Evolutionary conservation across 176 grass and related monocot genomes (phyloP).

Genomic region (Pontederia crassipes): DNA sequence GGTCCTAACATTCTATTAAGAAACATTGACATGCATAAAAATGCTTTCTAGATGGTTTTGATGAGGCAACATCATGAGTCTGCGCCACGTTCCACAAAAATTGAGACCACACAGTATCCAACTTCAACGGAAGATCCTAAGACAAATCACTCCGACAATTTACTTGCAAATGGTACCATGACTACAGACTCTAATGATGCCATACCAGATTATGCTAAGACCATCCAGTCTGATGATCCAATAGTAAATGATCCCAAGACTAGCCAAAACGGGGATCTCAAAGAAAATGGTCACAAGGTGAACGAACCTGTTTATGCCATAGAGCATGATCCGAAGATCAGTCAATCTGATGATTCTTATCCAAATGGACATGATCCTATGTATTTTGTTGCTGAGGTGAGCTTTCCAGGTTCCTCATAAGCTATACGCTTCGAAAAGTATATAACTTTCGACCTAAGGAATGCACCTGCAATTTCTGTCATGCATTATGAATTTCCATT

Average conservation of each 20-base stretch:
- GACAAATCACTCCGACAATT: slow-evolving; percentile 28
- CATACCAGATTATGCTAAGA: background rate
- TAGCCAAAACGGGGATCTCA: background rate
- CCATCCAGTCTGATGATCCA: background rate
- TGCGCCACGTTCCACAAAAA: background rate
- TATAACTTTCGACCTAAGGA: background rate
- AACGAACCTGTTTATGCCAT: too few species aligned
- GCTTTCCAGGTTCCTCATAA: background rate
- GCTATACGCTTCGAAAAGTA: background rate
- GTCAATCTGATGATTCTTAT: slow-evolving; percentile 32
- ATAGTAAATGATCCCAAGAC: background rate
- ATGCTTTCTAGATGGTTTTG: slow-evolving; percentile 48
- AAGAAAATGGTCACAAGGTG: too few species aligned
- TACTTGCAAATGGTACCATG: slow-evolving; percentile 32
- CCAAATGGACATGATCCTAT: slow-evolving; percentile 44
- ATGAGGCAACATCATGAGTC: slow-evolving; percentile 52
- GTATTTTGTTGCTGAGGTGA: slow-evolving; percentile 74
- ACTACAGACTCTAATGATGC: too few species aligned
- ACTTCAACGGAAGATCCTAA: slow-evolving; percentile 3
- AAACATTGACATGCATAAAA: slow-evolving; percentile 13
- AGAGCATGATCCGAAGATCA: background rate
- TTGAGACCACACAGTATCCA: background rate
- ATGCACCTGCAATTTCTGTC: too few species aligned
- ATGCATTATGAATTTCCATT: too few species aligned
- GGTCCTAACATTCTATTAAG: background rate